Base-by-base conservation (phyloP, 768 basidiomycete genomes). In the Tylopilus intermedius region DNA sequence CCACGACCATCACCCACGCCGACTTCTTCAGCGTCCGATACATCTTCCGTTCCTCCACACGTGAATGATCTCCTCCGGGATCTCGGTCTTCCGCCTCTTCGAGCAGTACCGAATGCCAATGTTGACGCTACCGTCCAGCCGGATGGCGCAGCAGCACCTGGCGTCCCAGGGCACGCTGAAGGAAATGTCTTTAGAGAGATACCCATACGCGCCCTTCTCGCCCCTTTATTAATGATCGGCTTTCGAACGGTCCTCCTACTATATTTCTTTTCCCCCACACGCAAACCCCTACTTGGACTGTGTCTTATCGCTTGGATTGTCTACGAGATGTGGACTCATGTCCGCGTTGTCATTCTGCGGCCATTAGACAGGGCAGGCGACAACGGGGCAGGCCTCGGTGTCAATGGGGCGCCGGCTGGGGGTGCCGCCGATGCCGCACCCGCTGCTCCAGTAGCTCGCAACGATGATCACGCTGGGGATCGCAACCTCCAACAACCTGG, bases 191-290 rank as follows among this genome's bases (percentile, higher is more conserved):
- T 84, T 13, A 78, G 79, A 35, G 81, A 82, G 45, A 72, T 87
- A 37, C 83, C 83, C 5, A 50, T 88, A 22, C 82, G 87, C 29
- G 84, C 85, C 5, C 73, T 89, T 5, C 60, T 89, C 39, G 75
- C 80, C n/a, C 84, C 88, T 0, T 63, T 88, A 13, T 59, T 83
- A 49, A 78, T 89, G 76, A 76, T 89, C n/a, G 51, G 79, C 7
- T 74, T 89, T 61, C 83, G 88, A 49, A 86, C 83, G 4, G 59
- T 79, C 11, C 73, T 90, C 11, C 71, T 90, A 27, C 73, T 90
- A 3, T 90, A 89, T 67, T 88, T 90, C 66, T 83, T 90, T 61
- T 83, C 84, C 4, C 88, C 88, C 0, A 77, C 84, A 7, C 76
- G 84, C 58, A 86, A 86, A 50, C 88, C 88, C 5, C 64, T 89